Base-by-base conservation (phyloP, 179 eudicot species). In the Gypsophila paniculata region DNA sequence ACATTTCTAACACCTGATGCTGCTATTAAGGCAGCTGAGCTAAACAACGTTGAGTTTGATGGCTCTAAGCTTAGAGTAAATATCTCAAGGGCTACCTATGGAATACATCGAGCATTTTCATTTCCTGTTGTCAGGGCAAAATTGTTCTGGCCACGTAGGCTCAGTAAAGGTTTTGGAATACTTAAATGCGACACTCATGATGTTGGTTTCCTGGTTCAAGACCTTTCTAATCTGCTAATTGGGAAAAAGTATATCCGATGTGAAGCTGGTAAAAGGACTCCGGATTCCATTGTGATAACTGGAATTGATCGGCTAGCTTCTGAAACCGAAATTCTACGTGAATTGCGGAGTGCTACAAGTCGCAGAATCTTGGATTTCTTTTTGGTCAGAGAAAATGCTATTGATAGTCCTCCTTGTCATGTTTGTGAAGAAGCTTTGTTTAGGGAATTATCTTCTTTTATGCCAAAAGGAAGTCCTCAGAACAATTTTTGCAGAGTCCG, bases 1-100 rank as follows among this genome's bases (percentile, higher is more conserved):
- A 94, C 96, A 19, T 91, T 94, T 81, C 81, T 87, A 55, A 81
- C 89, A n/a, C 97, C 97, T 18, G 88, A 82, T 77, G 88, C 97
- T 77, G 97, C 97, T 23, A 55, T 77, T 58, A 75, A 68, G 77
- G 96, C 88, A 55, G 72, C 80, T 65, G 86, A 80, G 66, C 79
- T 87, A 53, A 81, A 76, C 54, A 72, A 73, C 29, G n/a, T 69
- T 71, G 83, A 80, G 61, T 80, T 81, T 42, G 42, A 64, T 77
- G 96, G 88, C 74, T 75, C 72, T 48, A 67, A 53, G 26, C 81
- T 94, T 63, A 84, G 82, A 73, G 61, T 86, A 42, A 72, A 70
- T 70, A 88, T 90, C 76, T 82, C 89, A 19, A 76, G 80, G 64
- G 73, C 83, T 61, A 82, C 80, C 25, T 75, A 69, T 68, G 89